phyloP scores from a whole-genome alignment of 352 stramenopile species.

The Globisporangium echinulatum region DNA sequence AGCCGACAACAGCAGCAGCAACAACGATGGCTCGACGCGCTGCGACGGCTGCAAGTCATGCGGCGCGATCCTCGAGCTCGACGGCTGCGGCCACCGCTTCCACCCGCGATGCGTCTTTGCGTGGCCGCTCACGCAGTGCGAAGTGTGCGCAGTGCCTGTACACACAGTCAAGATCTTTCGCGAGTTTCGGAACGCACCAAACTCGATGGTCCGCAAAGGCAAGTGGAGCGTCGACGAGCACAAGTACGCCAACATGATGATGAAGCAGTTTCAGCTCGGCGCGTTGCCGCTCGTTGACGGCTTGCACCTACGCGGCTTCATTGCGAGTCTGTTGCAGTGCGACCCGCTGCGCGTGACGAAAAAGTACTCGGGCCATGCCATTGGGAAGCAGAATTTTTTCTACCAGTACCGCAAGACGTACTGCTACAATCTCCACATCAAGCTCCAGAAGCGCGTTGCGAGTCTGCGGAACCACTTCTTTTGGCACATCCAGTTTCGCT shows the following conservation, averaged over 20 bases:
- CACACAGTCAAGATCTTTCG: conserved; percentile 42
- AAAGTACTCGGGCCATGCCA: conserved; percentile 65
- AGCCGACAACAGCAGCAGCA: neutral
- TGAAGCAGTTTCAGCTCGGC: conserved; percentile 77
- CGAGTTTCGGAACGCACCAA: conserved; percentile 27
- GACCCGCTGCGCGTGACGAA: conserved; percentile 79
- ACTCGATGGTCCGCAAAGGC: conserved; percentile 54
- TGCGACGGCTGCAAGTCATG: conserved; percentile 70
- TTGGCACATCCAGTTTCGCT: conserved; percentile 75
- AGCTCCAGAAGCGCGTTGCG: conserved; percentile 73
- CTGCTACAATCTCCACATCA: conserved; percentile 74
- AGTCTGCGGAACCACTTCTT: conserved; percentile 79
- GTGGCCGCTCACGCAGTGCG: conserved; percentile 59
- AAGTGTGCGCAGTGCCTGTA: conserved; percentile 47
- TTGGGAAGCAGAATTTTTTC: conserved; percentile 78
- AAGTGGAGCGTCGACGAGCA: conserved; percentile 74
- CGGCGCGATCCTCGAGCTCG: conserved; percentile 59
- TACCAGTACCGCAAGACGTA: conserved; percentile 54
- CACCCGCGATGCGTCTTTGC: conserved; percentile 70
- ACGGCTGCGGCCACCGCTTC: conserved; percentile 69
- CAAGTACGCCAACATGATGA: conserved; percentile 78
- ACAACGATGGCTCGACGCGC: conserved; percentile 41
- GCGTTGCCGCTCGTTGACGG: conserved; percentile 56
- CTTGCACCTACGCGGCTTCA: conserved; percentile 66
- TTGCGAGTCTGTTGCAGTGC: conserved; percentile 72